Conservation (phyloP, 306 rosid genomes). For the Styphnolobium japonicum region DNA sequence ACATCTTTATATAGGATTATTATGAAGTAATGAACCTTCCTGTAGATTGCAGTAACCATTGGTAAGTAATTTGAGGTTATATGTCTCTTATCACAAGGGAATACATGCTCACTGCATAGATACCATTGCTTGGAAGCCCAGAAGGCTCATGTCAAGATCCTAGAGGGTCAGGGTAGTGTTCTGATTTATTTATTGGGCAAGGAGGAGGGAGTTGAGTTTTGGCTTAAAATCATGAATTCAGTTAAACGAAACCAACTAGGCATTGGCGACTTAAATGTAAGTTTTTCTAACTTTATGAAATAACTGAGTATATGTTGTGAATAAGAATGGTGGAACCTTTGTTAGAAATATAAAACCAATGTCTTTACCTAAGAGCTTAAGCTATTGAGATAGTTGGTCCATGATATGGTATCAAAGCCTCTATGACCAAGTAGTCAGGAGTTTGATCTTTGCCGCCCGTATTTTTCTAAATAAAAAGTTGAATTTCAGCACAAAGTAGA, state of each 20-base stretch:
- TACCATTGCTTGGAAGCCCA: background rate
- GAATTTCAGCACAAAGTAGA: too few species aligned
- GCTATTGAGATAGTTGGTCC: too few species aligned
- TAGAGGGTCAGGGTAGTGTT: background rate
- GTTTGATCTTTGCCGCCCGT: too few species aligned
- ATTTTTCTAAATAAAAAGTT: too few species aligned
- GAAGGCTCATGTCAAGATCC: background rate
- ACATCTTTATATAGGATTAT: slow-evolving; percentile 3
- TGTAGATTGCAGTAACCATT: background rate
- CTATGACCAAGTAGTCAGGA: too few species aligned
- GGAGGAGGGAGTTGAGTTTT: background rate
- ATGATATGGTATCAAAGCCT: too few species aligned
- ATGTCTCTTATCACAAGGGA: background rate
- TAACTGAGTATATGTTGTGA: background rate
- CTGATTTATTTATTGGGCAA: background rate
- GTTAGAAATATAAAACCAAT: too few species aligned
- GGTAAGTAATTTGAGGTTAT: background rate
- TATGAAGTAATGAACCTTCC: background rate
- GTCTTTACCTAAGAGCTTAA: too few species aligned
- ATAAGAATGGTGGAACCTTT: background rate
- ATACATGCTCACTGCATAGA: background rate
- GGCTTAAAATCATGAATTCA: background rate
- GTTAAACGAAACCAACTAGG: background rate
- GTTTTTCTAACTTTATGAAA: background rate
- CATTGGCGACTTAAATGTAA: background rate